Evolutionary conservation across 108 stramenopile genomes (phyloP).

Genomic region (Stephanodiscus triporus): DNA sequence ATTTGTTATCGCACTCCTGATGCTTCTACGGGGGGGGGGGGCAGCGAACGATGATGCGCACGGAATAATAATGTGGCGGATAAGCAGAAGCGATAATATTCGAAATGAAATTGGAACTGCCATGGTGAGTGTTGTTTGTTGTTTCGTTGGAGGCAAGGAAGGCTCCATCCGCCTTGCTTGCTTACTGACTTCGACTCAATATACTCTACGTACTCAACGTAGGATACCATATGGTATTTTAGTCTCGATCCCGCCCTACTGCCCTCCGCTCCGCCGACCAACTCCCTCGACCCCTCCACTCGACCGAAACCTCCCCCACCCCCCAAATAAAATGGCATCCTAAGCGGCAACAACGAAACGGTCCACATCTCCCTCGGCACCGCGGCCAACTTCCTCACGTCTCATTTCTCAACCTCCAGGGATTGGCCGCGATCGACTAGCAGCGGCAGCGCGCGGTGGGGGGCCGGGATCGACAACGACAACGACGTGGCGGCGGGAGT

Average conservation of each 20-base stretch:
- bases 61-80: background rate
- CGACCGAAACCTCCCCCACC: no score
- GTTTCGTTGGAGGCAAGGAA: no score
- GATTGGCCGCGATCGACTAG: conserved; percentile 63
- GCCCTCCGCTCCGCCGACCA: no score
- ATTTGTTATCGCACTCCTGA: background rate
- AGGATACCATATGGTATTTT: no score
- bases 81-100: background rate
- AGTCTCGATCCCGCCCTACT: no score
- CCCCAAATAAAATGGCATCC: background rate
- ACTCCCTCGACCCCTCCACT: no score
- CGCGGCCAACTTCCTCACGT: conserved; percentile 63
- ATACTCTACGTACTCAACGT: no score
- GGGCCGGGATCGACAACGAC: background rate
- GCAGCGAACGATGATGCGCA: background rate
- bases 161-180: no score
- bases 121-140: background rate
- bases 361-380: conserved; percentile 73
- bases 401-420: conserved; percentile 79
- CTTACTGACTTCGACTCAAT: no score
- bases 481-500: conserved; percentile 19
- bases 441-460: background rate
- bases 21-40: background rate
- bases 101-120: background rate
- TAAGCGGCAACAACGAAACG: conserved; percentile 46